Conservation (phyloP, 208 protist species). For the Trichomonas vaginalis region DNA sequence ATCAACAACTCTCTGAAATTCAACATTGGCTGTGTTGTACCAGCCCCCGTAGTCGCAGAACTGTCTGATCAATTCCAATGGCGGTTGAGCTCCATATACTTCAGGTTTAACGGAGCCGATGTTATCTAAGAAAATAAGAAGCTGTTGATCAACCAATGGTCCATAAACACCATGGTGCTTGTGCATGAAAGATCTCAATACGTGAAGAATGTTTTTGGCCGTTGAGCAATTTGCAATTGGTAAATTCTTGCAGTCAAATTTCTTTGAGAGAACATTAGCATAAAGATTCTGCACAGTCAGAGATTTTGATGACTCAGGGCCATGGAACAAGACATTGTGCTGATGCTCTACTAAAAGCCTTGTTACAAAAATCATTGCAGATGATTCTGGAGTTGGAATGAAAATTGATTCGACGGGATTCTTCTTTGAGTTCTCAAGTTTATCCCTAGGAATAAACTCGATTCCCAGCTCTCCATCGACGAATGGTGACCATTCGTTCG, state of each 20-base stretch:
- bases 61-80: constrained; percentile 90
- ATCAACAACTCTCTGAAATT: constrained; percentile 72
- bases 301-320: background rate
- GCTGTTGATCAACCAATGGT: background rate
- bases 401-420: background rate
- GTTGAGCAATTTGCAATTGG: constrained; percentile 74
- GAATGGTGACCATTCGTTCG: constrained; percentile 13
- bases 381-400: background rate
- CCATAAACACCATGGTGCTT: background rate
- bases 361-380: background rate
- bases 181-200: background rate
- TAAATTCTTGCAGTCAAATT: constrained; percentile 54
- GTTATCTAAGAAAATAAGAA: constrained; percentile 87
- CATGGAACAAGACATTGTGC: background rate
- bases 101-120: constrained; percentile 85
- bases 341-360: background rate
- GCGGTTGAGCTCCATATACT: constrained; percentile 77
- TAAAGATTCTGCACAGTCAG: background rate
- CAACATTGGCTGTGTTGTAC: constrained; percentile 76
- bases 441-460: background rate
- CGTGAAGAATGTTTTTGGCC: background rate
- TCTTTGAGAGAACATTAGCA: background rate
- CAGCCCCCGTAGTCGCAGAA: constrained; percentile 80
- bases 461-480: background rate
- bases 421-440: background rate